Evolutionary conservation across 2,329 filamentous ascomycete genomes (phyloP), one percentile per base, ranked within the genome.

Genomic region (Aspergillus neotritici): DNA sequence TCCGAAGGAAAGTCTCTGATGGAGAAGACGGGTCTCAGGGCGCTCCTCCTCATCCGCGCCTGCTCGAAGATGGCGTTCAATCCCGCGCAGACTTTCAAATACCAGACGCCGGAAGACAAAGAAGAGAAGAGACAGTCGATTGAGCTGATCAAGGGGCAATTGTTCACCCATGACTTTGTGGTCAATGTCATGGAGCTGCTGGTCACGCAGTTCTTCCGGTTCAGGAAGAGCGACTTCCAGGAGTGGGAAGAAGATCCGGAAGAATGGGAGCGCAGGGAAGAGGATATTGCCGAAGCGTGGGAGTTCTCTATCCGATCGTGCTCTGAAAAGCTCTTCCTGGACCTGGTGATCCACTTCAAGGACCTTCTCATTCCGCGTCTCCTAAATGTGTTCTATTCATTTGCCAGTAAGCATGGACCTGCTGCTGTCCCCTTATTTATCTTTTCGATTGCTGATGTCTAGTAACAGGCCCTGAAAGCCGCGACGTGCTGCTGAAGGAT

Each of bases 161-260:
- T 98, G 0, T 77, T 98, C 34, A 86, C 83, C 4, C 76, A 86
- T 30, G 78, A 84, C 1, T 79, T 96, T 45, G 82, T 95, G 3
- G 73, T 84, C 12, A 81, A 90, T 51, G 84, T 94, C 53, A 87
- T 93, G 62, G 87, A 93, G 52, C 75, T 84, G 10, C 81, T 95
- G 43, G 86, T 98, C 40, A 88, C 86, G 1, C 83, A 85, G 55
- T 87, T 95, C 53, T 93, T 98, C 62, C 78, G 93, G 31, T 93
- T 97, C 64, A 81, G 88, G 29, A 79, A 85, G 46, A 81, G 82
- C 40, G 93, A 98, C 64, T 77, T 97, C 1, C 82, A 88, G 49
- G 85, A 88, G 45, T 98, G 93, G 93, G 85, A 94, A 61, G 85
- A 94, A 59, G 89, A 95, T 45, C 88, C 91, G 0, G 88, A 98